Base-by-base conservation (phyloP, 371 early-diverging fungal genomes). In the Apophysomyces ossiformis region DNA sequence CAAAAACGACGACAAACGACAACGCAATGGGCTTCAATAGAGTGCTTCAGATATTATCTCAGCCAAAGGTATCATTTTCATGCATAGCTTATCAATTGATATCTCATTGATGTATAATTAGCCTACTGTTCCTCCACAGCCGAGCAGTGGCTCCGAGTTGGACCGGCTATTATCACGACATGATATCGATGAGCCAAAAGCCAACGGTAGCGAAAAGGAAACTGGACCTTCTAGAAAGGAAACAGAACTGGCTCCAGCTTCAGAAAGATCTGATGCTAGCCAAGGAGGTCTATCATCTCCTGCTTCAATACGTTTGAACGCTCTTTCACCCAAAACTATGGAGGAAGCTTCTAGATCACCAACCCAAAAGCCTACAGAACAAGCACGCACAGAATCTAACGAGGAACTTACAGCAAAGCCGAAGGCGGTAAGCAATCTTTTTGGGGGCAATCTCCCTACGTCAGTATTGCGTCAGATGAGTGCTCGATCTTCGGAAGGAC, bases 381-480 rank as follows among this genome's bases (percentile, higher is more conserved):
- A 71, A 26, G 32, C 32, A 26, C 32, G 32, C 32, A 26, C 32
- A 26, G 32, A 26, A 26, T 26, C 32, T 26, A 26, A 26, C 3
- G 32, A 26, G 32, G 32, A 26, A 26, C 46, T 44, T 21, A 56
- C 69, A 4, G 67, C 61, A 11, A 69, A 65, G 21, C 47, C 63
- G n/a, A 71, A 79, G 43, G 71, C 74, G 26, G 72, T 78, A 5
- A 78, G 75, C 60, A 78, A 71, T 47, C 70, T 78, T 35, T 84
- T 89, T 74, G 87, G 83, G 41, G 85, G 84, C 12, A 87, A 87
- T 47, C 70, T 89, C n/a, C 89, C 89, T 9, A 89, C 89, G 5
- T 86, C 87, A 35, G 89, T 89, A 12, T 76, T 87, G 46, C 87
- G 89, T 46, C 89, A 89, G 64, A 71, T 89, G 82, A 87, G 87